Base-by-base conservation (phyloP, 306 rosid species). In the Trichosanthes truncata region DNA sequence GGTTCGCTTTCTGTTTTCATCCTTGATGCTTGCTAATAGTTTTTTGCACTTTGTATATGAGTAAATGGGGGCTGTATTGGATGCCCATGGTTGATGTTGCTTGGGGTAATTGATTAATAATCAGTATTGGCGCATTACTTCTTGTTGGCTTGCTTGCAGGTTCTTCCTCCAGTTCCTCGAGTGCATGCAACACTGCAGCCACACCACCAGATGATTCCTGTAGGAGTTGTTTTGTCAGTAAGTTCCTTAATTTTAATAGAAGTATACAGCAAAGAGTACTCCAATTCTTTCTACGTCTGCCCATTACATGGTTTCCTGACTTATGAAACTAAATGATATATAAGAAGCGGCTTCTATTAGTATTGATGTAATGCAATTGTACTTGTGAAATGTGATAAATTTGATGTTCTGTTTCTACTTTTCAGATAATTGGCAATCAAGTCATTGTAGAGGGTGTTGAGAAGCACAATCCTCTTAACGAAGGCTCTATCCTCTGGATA, bases 401-500 rank as follows among this genome's bases (percentile, higher is more conserved):
- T 48, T 20, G 40, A 12, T 33, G 29, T 51, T 76, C 3, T 76
- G 13, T 56, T 53, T 18, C 33, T 76, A n/a, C 31, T 80, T 73
- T 81, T 36, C 91, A 95, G 99, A 60, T 84, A 66, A 12, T 95
- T 9, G 96, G 91, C 57, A 84, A 88, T 81, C 90, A 87, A 85
- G 91, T 93, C 82, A 84, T 95, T 66, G 96, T 95, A 31, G 97
- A 95, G 85, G 97, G 96, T 60, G 79, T 82, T 43, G 92, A 93
- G 88, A 93, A 90, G 87, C 99, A 95, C 81, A 86, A 66, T 26
- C 97, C 97, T 78, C 93, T 95, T 40, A 87, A 80, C 17, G 99
- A 93, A 75, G 99, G 97, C 48, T 93, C 99, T 51, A 85, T 93
- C 84, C 88, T 95, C 72, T 95, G 97, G 99, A 81, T 93, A 76